Conservation (phyloP, 768 basidiomycete species). For the Coprinopsis marcescibilis region DNA sequence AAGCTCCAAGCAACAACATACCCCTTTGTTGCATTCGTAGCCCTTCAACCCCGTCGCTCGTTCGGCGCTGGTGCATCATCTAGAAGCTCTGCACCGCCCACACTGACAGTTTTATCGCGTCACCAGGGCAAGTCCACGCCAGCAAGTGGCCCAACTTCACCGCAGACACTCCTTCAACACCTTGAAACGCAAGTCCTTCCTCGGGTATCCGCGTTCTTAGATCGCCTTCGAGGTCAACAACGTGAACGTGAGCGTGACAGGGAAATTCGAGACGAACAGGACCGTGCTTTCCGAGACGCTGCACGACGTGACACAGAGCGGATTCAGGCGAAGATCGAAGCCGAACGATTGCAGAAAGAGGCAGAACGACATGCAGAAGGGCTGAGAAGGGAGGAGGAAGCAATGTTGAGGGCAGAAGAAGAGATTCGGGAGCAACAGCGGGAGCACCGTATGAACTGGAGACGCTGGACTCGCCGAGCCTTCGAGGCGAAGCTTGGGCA, state of each 20-base stretch:
- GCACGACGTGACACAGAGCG: constrained; percentile 63
- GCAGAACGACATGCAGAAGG: constrained; percentile 12
- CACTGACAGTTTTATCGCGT: constrained; percentile 78
- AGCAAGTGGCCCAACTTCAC: constrained; percentile 48
- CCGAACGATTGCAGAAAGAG: constrained; percentile 25
- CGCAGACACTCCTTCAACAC: constrained; percentile 57
- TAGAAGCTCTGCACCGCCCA: constrained; percentile 32
- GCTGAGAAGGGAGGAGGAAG: constrained; percentile 22
- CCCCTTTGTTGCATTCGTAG: constrained; percentile 88
- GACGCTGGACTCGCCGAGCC: constrained; percentile 50
- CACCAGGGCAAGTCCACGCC: constrained; percentile 62
- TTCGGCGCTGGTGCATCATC: constrained; percentile 29
- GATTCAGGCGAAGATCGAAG: constrained; percentile 49
- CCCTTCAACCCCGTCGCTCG: constrained; percentile 70
- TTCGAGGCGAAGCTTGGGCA: constrained; percentile 30
- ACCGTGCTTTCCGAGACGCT: constrained; percentile 66
- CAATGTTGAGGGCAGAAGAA: constrained; percentile 30
- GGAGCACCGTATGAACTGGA: constrained; percentile 49
- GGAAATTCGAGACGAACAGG: constrained; percentile 71
- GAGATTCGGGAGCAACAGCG: constrained; percentile 25
- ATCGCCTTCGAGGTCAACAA: constrained; percentile 47
- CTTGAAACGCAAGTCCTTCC: constrained; percentile 72
- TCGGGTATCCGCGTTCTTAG: constrained; percentile 72
- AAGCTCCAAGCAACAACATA: constrained; percentile 86
- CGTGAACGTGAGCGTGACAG: constrained; percentile 51